Evolutionary conservation across 371 early-diverging fungal genomes (phyloP), one percentile per base, ranked within the genome.

Genomic region (Mortierella sp.): DNA sequence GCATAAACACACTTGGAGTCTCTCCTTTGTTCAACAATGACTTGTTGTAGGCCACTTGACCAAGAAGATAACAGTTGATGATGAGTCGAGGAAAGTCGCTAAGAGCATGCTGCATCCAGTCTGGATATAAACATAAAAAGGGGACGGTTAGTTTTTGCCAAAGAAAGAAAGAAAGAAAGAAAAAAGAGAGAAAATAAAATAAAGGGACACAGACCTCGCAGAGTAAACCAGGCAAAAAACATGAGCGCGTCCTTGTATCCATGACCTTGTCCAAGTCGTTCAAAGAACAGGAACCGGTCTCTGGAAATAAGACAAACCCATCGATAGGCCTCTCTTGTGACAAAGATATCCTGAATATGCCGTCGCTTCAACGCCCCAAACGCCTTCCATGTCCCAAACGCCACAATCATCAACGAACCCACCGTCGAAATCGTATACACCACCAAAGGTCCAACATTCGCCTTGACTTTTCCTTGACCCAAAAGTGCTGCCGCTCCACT

Each of bases 281-380:
- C 77, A 72, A 76, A 76, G 68, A 76, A 76, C 65, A 76, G 53
- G 61, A 72, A 76, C 57, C 57, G 63, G 28, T 72, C 77, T 28
- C n/a, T 29, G 50, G 50, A 60, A 4, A 55, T 67, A 46, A 76
- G 44, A 58, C 77, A 72, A 2, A 68, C 64, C 72, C 72, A 76
- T 14, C 77, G 72, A 26, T 76, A 76, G 44, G 77, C 77, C 28
- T 76, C 77, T 5, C 77, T 43, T 47, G 64, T 76, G 46, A 76
- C 77, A 68, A 68, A 76, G 37, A 76, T 76, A 1, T 50, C 65
- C 56, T 76, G 77, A 21, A 76, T 76, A 55, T 72, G 68, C 14
- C 62, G 58, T n/a, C 68, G 71, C 58, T 26, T 63, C 30, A 76
- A 25, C 2, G 64, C 65, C 56, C 55, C 63, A 12, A 29, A 56